Base-by-base conservation (phyloP, 1,284 basidiomycete species). In the Tremellales sp. region DNA sequence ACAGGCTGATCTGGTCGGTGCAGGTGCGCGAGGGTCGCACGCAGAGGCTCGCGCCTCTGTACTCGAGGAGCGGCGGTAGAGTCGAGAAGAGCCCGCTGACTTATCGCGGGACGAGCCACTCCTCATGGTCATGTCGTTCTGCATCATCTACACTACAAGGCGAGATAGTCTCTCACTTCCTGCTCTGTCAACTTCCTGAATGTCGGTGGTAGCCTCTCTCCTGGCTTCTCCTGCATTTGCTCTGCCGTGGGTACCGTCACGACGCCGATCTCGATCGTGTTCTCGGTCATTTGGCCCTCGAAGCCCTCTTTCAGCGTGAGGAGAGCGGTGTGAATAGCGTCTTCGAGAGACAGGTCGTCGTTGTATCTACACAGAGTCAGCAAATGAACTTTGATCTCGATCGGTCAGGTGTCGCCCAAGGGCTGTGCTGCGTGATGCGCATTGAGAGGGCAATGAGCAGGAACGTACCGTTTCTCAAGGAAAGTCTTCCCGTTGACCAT, bases 401-500 rank as follows among this genome's bases (percentile, higher is more conserved):
- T n/a, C n/a, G n/a, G n/a, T n/a, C n/a, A n/a, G n/a, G n/a, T n/a
- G n/a, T n/a, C n/a, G n/a, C n/a, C n/a, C n/a, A n/a, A n/a, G n/a
- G n/a, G n/a, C n/a, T n/a, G n/a, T n/a, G n/a, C n/a, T n/a, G n/a
- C n/a, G n/a, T n/a, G n/a, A n/a, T n/a, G n/a, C n/a, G n/a, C n/a
- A n/a, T n/a, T n/a, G 4, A 29, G 6, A 43, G 24, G 25, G 21
- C 11, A 11, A 12, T 23, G 37, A 39, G 15, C 47, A n/a, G n/a
- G 8, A 10, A 75, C 84, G 64, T 62, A 91, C 89, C 92, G 82
- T 77, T 98, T 98, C 77, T 98, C 96, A 60, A 99, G 76, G 76
- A 98, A 98, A 2, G 96, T 97, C 77, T 98, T 98, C 46, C 93
- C 96, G 68, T 98, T 99, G 48, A 92, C 85, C 90, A 97, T 97